These are phyloP conservation scores for Takashimella tepidaria DNA, from an alignment of 1,284 basidiomycete species.

Conservation along the genomic window DNA sequence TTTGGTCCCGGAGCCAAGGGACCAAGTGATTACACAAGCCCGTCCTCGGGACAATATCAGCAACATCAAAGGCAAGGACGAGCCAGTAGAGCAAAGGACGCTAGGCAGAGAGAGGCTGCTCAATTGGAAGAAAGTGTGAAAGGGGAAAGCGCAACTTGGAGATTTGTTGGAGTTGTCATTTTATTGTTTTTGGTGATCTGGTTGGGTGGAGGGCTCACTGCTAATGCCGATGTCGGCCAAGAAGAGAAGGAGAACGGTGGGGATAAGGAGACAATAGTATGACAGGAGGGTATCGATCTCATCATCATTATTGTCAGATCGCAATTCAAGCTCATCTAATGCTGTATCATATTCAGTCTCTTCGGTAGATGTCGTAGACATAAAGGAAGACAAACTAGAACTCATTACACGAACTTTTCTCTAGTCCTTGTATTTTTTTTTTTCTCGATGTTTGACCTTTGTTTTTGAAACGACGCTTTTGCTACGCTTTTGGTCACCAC, in stretches of 20 bases:
- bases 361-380: too few species aligned
- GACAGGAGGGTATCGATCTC: too few species aligned
- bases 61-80: conserved; percentile 2
- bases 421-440: too few species aligned
- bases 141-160: conserved; percentile 26
- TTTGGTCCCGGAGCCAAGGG: conserved; percentile 1
- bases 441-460: too few species aligned
- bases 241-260: neutral
- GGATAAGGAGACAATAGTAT: too few species aligned
- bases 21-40: neutral
- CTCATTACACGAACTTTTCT: too few species aligned
- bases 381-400: too few species aligned
- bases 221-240: conserved; percentile 18
- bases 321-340: too few species aligned
- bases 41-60: neutral
- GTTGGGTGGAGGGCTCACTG: conserved; percentile 34
- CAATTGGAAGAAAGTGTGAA: conserved; percentile 14
- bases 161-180: conserved; percentile 27
- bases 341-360: too few species aligned
- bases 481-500: too few species aligned
- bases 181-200: conserved; percentile 26
- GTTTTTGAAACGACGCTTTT: too few species aligned
- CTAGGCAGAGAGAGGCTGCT: conserved; percentile 4
- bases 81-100: conserved; percentile 2
- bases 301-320: too few species aligned